phyloP scores from a whole-genome alignment of 2,329 filamentous ascomycete species.

The Elsinoe fawcettii region DNA sequence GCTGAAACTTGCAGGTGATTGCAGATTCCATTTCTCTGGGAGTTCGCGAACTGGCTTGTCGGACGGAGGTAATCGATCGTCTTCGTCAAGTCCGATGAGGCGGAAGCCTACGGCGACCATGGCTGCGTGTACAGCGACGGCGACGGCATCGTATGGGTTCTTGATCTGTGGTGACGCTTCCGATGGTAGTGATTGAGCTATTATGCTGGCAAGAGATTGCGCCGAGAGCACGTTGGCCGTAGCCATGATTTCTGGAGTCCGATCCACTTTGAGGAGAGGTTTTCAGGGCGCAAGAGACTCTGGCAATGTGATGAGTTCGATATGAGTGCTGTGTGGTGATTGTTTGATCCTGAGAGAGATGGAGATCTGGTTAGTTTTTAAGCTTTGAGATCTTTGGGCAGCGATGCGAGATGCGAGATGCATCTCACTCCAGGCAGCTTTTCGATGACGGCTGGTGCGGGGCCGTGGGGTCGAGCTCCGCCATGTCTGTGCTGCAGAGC shows the following conservation, averaged over 20 bases:
- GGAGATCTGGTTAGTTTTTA: background rate
- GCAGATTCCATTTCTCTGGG: conserved; percentile 68
- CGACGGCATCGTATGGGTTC: conserved; percentile 71
- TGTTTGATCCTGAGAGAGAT: background rate
- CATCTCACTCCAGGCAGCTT: background rate
- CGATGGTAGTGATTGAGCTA: conserved; percentile 38
- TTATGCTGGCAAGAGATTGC: conserved; percentile 35
- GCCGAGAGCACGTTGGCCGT: conserved; percentile 38
- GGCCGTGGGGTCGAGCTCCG: background rate
- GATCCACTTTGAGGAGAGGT: background rate
- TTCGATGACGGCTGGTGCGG: background rate
- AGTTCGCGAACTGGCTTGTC: conserved; percentile 53
- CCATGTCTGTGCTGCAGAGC: background rate
- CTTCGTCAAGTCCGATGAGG: conserved; percentile 76
- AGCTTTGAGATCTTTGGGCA: background rate
- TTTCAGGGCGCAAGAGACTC: background rate
- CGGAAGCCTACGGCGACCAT: conserved; percentile 75
- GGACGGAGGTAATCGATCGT: conserved; percentile 50
- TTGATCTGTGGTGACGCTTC: conserved; percentile 43
- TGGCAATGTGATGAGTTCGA: background rate
- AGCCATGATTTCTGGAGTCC: conserved; percentile 1
- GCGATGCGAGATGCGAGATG: background rate
- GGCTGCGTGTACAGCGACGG: conserved; percentile 74
- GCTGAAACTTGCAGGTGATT: conserved; percentile 58
- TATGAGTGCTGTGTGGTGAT: background rate